Evolutionary conservation across 2,329 filamentous ascomycete species (phyloP).

Genomic region (Aurifilum marmelostoma): DNA sequence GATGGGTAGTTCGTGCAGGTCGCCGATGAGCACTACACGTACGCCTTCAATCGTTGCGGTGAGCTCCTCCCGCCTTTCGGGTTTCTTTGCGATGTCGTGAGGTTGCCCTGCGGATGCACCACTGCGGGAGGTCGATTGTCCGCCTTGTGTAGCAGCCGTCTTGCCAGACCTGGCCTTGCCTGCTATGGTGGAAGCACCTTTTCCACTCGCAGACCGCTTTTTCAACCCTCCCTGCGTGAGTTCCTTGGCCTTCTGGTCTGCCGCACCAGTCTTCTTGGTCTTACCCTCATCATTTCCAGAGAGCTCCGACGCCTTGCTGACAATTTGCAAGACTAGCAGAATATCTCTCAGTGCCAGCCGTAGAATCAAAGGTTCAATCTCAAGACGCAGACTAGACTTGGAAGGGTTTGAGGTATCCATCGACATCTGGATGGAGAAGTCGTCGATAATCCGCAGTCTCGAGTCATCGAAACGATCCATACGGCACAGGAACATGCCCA

Average conservation of each 20-base stretch:
- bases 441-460: conserved; percentile 88
- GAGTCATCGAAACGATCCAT: conserved; percentile 98
- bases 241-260: conserved; percentile 61
- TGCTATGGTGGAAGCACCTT: conserved; percentile 54
- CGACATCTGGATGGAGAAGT: conserved; percentile 89
- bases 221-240: conserved; percentile 54
- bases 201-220: conserved; percentile 60
- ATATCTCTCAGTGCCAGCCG: conserved; percentile 93
- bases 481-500: conserved; percentile 97
- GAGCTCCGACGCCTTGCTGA: conserved; percentile 87
- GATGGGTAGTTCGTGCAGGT: conserved; percentile 92
- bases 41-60: conserved; percentile 86
- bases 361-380: conserved; percentile 88
- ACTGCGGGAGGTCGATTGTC: conserved; percentile 18
- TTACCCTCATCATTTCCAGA: conserved; percentile 63
- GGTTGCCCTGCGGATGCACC: conserved; percentile 30
- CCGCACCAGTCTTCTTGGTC: conserved; percentile 42
- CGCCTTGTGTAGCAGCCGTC: conserved; percentile 30
- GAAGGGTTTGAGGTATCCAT: conserved; percentile 71
- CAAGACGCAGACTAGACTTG: conserved; percentile 78
- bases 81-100: conserved; percentile 39
- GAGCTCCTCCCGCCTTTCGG: conserved; percentile 69
- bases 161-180: conserved; percentile 45
- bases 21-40: conserved; percentile 90
- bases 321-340: conserved; percentile 87